Evolutionary conservation across 441 rosid species (phyloP), one percentile per base, ranked within the genome.

Genomic region (Dalechampia spathulata): DNA sequence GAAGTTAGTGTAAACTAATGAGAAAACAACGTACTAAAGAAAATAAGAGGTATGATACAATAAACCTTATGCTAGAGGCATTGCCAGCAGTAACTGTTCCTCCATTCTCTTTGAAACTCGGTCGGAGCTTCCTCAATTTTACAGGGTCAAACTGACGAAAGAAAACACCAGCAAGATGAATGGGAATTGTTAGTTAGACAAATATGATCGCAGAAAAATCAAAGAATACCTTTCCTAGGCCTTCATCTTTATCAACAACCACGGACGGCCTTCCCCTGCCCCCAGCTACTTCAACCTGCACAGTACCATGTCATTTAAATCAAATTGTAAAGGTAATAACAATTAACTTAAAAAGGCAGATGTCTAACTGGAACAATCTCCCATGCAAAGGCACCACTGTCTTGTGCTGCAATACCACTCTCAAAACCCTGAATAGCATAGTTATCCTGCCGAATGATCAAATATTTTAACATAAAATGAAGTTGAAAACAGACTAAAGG

Each of bases 1-100:
- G n/a, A n/a, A n/a, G n/a, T n/a, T n/a, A n/a, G n/a, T n/a, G n/a
- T n/a, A n/a, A n/a, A n/a, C n/a, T n/a, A n/a, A n/a, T n/a, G n/a
- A n/a, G n/a, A n/a, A n/a, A n/a, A n/a, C n/a, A n/a, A n/a, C n/a
- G n/a, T n/a, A n/a, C n/a, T n/a, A n/a, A n/a, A n/a, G 44, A 1
- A 48, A 57, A 46, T 13, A 7, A 36, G 46, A 44, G 19, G n/a
- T 28, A 48, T 46, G 45, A 52, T 21, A 48, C 34, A 57, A 45
- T 16, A 21, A 21, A 93, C 99, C 97, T 93, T 78, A 93, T 87
- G 73, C 99, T 90, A 65, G 99, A 93, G 41, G 99, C 99, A 68
- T 93, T 93, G 71, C 99, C 97, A 13, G 97, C 96, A 8, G 99
- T 93, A 46, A 93, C 96, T 30, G 90, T 79, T 41, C 99, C 98